phyloP scores from a whole-genome alignment of 2,329 filamentous ascomycete genomes.

The Fusarium chlamydosporum region DNA sequence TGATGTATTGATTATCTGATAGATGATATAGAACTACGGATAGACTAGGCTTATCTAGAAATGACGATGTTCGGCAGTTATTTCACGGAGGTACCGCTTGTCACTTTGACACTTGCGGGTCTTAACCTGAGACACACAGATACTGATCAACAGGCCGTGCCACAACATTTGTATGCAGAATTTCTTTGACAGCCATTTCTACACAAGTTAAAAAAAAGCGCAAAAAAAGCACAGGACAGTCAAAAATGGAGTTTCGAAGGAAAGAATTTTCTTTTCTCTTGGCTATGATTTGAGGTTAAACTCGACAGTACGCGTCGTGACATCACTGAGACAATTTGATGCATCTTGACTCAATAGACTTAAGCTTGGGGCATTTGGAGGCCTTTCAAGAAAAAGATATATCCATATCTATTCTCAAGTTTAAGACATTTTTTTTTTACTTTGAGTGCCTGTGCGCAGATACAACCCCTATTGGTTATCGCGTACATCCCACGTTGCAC shows the following conservation, averaged over 20 bases:
- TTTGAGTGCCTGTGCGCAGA: neutral
- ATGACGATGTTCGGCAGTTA: neutral
- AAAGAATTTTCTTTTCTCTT: neutral
- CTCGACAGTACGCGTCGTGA: neutral
- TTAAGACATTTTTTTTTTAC: neutral
- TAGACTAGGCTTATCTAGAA: neutral
- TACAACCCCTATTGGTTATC: neutral
- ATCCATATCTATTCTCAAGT: neutral
- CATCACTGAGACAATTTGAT: neutral
- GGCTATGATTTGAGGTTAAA: neutral
- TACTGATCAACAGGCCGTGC: conserved; percentile 9
- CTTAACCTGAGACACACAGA: neutral
- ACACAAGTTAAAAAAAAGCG: neutral
- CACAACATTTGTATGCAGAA: neutral
- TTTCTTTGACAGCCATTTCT: neutral
- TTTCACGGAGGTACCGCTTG: neutral
- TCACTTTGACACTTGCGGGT: neutral
- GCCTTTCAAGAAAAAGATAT: neutral
- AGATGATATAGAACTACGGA: neutral
- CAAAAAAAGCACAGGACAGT: conserved; percentile 5
- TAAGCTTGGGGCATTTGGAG: neutral
- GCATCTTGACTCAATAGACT: neutral
- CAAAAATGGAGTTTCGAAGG: neutral
- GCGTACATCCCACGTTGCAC: neutral
- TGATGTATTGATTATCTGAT: neutral